Conservation (phyloP, 768 basidiomycete species). For the Artomyces pyxidatus region DNA sequence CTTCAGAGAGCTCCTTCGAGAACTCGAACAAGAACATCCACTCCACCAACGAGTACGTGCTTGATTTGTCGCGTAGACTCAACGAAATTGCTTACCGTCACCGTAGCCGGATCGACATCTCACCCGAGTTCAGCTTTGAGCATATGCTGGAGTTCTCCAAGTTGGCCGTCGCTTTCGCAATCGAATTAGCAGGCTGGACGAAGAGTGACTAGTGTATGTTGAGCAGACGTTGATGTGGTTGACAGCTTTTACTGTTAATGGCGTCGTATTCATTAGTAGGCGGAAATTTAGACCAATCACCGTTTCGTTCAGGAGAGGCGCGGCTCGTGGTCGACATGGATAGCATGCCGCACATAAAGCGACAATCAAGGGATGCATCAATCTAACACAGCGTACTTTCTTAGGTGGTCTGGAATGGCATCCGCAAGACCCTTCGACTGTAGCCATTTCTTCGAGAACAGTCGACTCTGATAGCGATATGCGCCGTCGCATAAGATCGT, state of each 20-base stretch:
- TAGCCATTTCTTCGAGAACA: slow-evolving; percentile 94
- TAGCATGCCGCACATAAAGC: neutral
- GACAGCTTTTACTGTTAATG: neutral
- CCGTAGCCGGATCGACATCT: slow-evolving; percentile 71
- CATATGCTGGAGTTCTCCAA: slow-evolving; percentile 76
- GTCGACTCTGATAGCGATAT: slow-evolving; percentile 91
- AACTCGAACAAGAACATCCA: slow-evolving; percentile 85
- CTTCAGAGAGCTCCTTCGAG: slow-evolving; percentile 56
- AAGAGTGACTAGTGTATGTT: slow-evolving; percentile 17
- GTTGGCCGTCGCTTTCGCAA: slow-evolving; percentile 41
- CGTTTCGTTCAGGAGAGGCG: neutral
- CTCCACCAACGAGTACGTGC: slow-evolving; percentile 66
- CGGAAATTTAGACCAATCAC: neutral
- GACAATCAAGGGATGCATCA: slow-evolving; percentile 28
- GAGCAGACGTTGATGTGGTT: no score
- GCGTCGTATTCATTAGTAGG: neutral
- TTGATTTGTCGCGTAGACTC: neutral
- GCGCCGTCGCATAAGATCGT: slow-evolving; percentile 95
- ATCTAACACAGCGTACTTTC: slow-evolving; percentile 85
- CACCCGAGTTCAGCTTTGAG: slow-evolving; percentile 80
- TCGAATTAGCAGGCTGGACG: slow-evolving; percentile 42
- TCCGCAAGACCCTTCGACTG: slow-evolving; percentile 66
- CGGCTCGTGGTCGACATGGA: neutral
- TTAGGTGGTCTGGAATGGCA: slow-evolving; percentile 75
- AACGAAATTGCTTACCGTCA: slow-evolving; percentile 10